phyloP scores from a whole-genome alignment of 257 asterid species.

The Solanum tarijense region DNA sequence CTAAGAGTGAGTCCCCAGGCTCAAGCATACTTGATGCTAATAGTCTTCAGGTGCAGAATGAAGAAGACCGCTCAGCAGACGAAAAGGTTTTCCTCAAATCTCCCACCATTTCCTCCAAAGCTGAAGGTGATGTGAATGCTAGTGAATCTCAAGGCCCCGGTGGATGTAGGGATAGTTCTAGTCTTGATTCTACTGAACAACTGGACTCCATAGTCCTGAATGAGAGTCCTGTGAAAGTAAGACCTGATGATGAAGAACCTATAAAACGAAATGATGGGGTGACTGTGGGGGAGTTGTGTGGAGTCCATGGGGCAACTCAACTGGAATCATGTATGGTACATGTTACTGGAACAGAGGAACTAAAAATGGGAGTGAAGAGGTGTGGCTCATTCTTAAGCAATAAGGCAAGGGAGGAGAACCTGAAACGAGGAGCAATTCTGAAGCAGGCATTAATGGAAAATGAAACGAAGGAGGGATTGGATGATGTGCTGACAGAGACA shows the following conservation, averaged over 20 bases:
- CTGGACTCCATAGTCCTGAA: not conserved
- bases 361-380: conserved; percentile 14
- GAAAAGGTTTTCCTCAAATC: not conserved
- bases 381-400: not conserved
- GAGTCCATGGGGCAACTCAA: not conserved
- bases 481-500: conserved; percentile 13
- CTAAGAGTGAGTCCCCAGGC: not conserved
- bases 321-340: not conserved
- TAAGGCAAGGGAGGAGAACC: not conserved
- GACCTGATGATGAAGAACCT: conserved; percentile 16
- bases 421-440: not conserved
- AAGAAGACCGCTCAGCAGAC: not conserved
- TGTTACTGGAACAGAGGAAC: conserved; percentile 16
- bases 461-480: conserved; percentile 11
- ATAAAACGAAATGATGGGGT: conserved; percentile 9
- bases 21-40: not conserved
- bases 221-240: not conserved
- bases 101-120: not conserved
- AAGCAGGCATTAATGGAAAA: not conserved
- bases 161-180: not conserved
- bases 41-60: not conserved
- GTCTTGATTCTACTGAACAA: not conserved
- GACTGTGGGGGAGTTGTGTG: conserved; percentile 13
- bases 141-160: not conserved
- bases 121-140: not conserved